phyloP scores from a whole-genome alignment of 2,329 filamentous ascomycete genomes.

The Mollisiaceae sp. region DNA sequence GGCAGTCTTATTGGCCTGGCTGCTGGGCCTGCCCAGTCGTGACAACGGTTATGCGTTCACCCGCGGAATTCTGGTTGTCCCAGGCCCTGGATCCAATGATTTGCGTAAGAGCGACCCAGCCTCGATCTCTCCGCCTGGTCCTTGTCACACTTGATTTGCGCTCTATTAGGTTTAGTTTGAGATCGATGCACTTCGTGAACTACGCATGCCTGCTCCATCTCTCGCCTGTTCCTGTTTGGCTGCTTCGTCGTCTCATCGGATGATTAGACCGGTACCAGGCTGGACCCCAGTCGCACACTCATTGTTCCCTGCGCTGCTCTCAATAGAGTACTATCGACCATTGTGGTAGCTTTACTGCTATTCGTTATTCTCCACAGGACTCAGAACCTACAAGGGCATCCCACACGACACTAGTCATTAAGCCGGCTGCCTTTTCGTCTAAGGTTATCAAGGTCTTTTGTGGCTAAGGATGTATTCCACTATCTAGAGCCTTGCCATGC shows the following conservation, averaged over 20 bases:
- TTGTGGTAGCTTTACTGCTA: constrained; percentile 33
- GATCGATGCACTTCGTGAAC: constrained; percentile 39
- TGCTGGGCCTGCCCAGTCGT: constrained; percentile 27
- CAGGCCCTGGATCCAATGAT: constrained; percentile 37
- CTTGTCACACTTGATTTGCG: constrained; percentile 32
- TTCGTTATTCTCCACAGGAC: constrained; percentile 38
- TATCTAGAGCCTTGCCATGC: constrained; percentile 26
- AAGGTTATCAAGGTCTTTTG: constrained; percentile 31
- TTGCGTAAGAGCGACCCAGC: constrained; percentile 31
- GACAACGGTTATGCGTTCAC: constrained; percentile 40
- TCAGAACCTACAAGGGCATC: constrained; percentile 30
- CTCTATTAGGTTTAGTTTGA: constrained; percentile 36
- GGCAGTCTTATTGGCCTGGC: constrained; percentile 29
- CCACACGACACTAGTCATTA: constrained; percentile 35
- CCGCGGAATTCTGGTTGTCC: constrained; percentile 34
- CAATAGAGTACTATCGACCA: constrained; percentile 37
- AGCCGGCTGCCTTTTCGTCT: constrained; percentile 35
- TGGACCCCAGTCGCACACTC: constrained; percentile 38
- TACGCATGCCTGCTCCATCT: constrained; percentile 19
- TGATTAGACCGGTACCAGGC: constrained; percentile 40
- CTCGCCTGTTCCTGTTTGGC: constrained; percentile 29
- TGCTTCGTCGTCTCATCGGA: constrained; percentile 42
- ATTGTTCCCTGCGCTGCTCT: constrained; percentile 40
- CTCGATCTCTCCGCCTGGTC: constrained; percentile 40
- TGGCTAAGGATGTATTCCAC: constrained; percentile 33